These are phyloP conservation scores for Medicago lupulina DNA, from an alignment of 306 rosid genomes.

Conservation along the genomic window DNA sequence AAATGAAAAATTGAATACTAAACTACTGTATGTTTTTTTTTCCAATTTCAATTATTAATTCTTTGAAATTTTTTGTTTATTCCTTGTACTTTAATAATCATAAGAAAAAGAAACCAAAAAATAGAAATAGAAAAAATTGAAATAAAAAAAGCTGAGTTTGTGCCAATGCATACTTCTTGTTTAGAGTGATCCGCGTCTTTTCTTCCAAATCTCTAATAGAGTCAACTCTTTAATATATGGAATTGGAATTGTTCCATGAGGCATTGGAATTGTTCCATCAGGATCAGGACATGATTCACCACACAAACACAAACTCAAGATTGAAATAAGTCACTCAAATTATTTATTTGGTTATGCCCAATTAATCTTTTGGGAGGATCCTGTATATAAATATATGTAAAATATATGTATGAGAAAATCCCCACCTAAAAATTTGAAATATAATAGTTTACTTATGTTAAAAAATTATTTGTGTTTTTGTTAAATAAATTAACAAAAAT, in stretches of 20 bases:
- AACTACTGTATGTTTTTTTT: too few species aligned
- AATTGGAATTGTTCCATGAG: constrained; percentile 81
- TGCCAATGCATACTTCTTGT: constrained; percentile 55
- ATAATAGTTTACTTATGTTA: neutral
- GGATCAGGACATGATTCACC: constrained; percentile 81
- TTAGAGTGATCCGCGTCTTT: constrained; percentile 66
- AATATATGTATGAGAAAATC: too few species aligned
- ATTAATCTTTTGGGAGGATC: constrained; percentile 77
- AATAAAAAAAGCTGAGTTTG: too few species aligned
- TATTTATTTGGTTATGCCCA: constrained; percentile 39
- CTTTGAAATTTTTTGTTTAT: too few species aligned
- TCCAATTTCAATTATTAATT: too few species aligned
- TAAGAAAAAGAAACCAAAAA: too few species aligned
- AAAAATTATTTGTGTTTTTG: neutral
- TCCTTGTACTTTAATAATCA: too few species aligned
- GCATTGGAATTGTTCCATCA: too few species aligned
- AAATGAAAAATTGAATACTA: too few species aligned
- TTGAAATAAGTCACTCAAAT: neutral
- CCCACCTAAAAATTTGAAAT: neutral
- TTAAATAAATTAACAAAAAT: neutral
- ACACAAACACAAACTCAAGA: constrained; percentile 67
- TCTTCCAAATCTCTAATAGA: constrained; percentile 61
- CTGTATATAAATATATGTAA: constrained; percentile 40
- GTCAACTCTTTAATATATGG: constrained; percentile 42
- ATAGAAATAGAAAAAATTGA: too few species aligned